These are phyloP conservation scores for Boletus reticuloceps DNA, from an alignment of 768 basidiomycete genomes.

Conservation along the genomic window DNA sequence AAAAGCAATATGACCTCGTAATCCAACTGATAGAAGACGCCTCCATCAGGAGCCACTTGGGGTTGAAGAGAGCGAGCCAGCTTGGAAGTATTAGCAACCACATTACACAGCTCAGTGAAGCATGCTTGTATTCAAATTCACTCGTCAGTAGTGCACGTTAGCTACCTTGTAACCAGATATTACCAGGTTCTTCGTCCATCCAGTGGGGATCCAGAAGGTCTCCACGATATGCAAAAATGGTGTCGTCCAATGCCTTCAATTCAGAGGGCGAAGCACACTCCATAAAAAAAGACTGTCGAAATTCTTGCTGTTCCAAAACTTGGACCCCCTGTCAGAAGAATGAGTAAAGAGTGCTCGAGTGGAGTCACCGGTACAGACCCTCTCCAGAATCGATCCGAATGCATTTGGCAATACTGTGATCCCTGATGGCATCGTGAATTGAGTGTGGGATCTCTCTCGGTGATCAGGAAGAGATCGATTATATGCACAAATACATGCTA, in stretches of 20 bases:
- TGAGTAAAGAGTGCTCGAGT: no score
- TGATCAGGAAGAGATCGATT: constrained; percentile 33
- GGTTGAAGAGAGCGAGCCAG: not conserved
- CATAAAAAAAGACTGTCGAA: no score
- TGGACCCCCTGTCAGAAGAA: constrained; percentile 6
- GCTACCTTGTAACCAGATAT: not conserved
- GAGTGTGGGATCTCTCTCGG: constrained; percentile 18
- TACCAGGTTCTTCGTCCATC: constrained; percentile 14
- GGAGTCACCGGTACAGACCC: no score
- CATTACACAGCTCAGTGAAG: constrained; percentile 12
- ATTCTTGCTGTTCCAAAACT: constrained; percentile 22
- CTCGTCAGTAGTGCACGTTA: not conserved
- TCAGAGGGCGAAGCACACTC: no score
- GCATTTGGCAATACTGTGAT: constrained; percentile 26
- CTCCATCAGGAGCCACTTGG: not conserved
- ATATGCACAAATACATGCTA: not conserved
- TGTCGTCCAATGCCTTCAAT: no score
- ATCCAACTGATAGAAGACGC: constrained; percentile 13
- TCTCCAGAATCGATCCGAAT: constrained; percentile 37
- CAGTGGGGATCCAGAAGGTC: constrained; percentile 3
- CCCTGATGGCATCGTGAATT: constrained; percentile 26
- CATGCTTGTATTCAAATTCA: not conserved
- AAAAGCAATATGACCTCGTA: constrained; percentile 39
- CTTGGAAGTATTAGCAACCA: constrained; percentile 9
- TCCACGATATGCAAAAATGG: constrained; percentile 22